Percentiles rank a stretch among this genome's conserved stretches.
phyloP scores from a whole-genome alignment of 768 basidiomycete genomes.

The Leccinum imitatum region DNA sequence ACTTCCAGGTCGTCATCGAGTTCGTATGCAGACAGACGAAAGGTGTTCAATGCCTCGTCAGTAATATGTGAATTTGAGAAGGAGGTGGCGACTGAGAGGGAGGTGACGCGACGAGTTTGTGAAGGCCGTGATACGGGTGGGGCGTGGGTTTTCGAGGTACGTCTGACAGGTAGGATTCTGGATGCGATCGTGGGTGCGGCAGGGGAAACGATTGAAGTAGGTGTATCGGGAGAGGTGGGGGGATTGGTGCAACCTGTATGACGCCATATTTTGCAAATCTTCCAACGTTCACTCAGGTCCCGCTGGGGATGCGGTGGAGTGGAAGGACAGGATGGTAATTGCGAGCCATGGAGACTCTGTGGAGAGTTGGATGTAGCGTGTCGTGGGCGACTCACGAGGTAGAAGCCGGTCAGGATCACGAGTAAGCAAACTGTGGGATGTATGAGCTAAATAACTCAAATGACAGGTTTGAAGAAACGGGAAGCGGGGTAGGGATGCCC shows the following conservation, averaged over 20 bases:
- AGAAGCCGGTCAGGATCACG: constrained; percentile 28
- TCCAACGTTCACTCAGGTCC: constrained; percentile 13
- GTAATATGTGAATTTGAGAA: constrained; percentile 25
- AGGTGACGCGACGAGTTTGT: constrained; percentile 19
- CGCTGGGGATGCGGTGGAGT: not conserved
- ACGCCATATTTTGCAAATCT: constrained; percentile 19
- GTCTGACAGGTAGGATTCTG: not conserved
- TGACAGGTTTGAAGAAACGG: not conserved
- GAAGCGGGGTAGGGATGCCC: not conserved
- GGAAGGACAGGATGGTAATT: constrained; percentile 2
- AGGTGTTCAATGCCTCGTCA: constrained; percentile 24
- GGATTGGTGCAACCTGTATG: not conserved
- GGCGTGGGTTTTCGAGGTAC: not conserved
- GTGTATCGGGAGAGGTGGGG: not conserved
- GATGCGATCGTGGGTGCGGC: not conserved
- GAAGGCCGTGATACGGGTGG: constrained; percentile 9
- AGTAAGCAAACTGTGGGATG: constrained; percentile 22
- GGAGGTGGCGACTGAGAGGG: constrained; percentile 22
- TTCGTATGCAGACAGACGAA: constrained; percentile 25
- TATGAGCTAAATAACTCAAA: constrained; percentile 13
- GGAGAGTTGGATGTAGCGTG: constrained; percentile 1
- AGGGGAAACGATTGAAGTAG: constrained; percentile 3
- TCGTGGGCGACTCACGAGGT: constrained; percentile 22
- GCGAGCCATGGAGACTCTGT: not conserved
- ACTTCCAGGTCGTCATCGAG: constrained; percentile 26